Base-by-base conservation (phyloP, 192 early-diverging fungal species). In the Podila epigama region DNA sequence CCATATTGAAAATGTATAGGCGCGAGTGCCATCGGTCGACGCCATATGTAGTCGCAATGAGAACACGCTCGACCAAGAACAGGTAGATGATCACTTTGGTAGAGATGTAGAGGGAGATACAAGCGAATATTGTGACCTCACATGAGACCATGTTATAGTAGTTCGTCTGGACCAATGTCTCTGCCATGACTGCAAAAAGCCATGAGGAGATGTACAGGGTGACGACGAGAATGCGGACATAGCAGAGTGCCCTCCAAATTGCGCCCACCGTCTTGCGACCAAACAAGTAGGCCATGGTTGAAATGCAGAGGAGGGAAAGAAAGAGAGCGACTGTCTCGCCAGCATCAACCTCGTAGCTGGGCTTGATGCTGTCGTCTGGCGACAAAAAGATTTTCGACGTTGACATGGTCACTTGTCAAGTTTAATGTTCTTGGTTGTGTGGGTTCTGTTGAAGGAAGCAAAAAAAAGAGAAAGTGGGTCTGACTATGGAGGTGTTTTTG, bases 121-220 rank as follows among this genome's bases (percentile, higher is more conserved):
- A 79, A 37, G 68, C 56, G 31, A 77, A 79, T 37, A 80, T 64
- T 0, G 77, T 75, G 11, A 82, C 20, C 15, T 63, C 44, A 20
- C 85, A 87, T 3, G 72, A 75, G 28, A 67, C 2, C 3, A 48
- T 5, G 59, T 85, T 85, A 33, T 56, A 59, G 52, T 85, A 77
- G 58, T 85, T 85, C 34, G 84, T 85, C 51, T 82, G 82, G 29
- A 70, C 82, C 3, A 81, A 55, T 68, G 83, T 68, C 16, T 79
- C 71, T 1, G 79, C 66, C n/a, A 79, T 70, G 42, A 85, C 13
- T 22, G 80, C 70, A 58, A 81, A 85, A 16, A 75, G 71, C 84
- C 84, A 85, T 6, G 79, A 71, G 34, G 79, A 18, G 3, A 68
- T 22, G 29, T 81, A 83, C n/a, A 85, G 67, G 4, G 29, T 12